Percentiles rank a stretch among this genome's conserved stretches.
These are phyloP conservation scores for Fusarium sp. DNA, from an alignment of 2,329 filamentous ascomycete species.

Conservation along the genomic window DNA sequence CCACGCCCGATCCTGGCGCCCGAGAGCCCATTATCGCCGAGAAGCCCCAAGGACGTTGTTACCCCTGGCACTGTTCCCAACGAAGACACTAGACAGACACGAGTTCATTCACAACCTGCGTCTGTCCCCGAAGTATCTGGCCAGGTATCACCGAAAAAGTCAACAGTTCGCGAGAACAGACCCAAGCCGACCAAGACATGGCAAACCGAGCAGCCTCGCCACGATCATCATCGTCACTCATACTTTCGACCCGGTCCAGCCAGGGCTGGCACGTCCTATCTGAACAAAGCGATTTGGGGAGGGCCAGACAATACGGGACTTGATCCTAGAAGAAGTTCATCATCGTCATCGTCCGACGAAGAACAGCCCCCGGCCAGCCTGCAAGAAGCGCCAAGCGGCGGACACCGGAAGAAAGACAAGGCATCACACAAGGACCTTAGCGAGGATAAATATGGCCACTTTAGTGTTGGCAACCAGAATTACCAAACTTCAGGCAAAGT, in stretches of 20 bases:
- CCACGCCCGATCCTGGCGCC: constrained; percentile 27
- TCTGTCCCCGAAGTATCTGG: not conserved
- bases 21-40: constrained; percentile 26
- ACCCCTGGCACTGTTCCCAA: not conserved
- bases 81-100: not conserved
- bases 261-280: constrained; percentile 38
- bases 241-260: constrained; percentile 34
- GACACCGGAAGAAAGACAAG: constrained; percentile 7
- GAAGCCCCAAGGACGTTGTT: constrained; percentile 6
- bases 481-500: constrained; percentile 73
- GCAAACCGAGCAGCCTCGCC: constrained; percentile 36
- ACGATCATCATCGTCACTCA: constrained; percentile 13
- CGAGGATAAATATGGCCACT: constrained; percentile 49
- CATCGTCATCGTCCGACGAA: constrained; percentile 21
- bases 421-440: constrained; percentile 32
- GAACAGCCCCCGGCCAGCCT: not conserved
- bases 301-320: constrained; percentile 1
- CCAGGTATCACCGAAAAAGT: constrained; percentile 4
- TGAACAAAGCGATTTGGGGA: constrained; percentile 39
- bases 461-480: constrained; percentile 71
- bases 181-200: constrained; percentile 37
- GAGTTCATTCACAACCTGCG: constrained; percentile 10
- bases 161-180: constrained; percentile 9
- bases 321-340: constrained; percentile 29
- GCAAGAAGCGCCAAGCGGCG: not conserved